These are phyloP conservation scores for Pyrenula massariospora DNA, from an alignment of 495 filamentous ascomycete genomes.

Conservation along the genomic window DNA sequence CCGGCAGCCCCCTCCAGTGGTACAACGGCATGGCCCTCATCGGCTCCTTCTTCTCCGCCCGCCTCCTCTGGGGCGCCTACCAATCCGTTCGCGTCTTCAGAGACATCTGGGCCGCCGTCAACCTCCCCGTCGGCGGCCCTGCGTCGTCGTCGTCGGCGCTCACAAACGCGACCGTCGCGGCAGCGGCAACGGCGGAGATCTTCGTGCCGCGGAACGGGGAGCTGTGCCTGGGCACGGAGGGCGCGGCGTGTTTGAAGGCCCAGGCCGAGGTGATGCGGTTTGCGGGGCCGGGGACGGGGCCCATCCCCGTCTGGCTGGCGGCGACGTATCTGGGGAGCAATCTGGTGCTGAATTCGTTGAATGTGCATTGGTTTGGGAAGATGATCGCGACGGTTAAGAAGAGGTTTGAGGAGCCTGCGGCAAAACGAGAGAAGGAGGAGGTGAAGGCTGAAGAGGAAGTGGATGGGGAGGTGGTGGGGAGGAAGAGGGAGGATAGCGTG, in stretches of 20 bases:
- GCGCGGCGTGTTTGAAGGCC: conserved; percentile 16
- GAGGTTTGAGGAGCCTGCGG: conserved; percentile 51
- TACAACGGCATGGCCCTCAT: conserved; percentile 65
- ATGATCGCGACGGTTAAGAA: conserved; percentile 90
- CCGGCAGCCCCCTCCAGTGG: conserved; percentile 68
- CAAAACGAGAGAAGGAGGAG: conserved; percentile 2
- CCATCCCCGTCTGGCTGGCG: conserved; percentile 72
- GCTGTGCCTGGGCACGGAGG: background rate
- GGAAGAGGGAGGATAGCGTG: conserved; percentile 1
- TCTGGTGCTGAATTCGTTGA: conserved; percentile 69
- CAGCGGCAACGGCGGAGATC: background rate
- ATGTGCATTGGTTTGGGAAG: conserved; percentile 94
- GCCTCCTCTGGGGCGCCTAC: conserved; percentile 85
- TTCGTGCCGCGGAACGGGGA: background rate
- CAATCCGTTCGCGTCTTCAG: conserved; percentile 62
- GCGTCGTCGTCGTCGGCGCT: background rate
- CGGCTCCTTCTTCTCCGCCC: conserved; percentile 71
- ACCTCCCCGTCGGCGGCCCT: conserved; percentile 6
- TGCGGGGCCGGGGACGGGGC: conserved; percentile 23
- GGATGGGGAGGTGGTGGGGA: conserved; percentile 3
- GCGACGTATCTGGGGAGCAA: conserved; percentile 66
- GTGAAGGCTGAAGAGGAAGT: conserved; percentile 1
- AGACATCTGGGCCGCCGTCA: conserved; percentile 64
- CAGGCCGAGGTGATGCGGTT: conserved; percentile 40
- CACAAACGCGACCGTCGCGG: background rate